Base-by-base conservation (phyloP, 371 early-diverging fungal genomes). In the Ordospora pajunii region DNA sequence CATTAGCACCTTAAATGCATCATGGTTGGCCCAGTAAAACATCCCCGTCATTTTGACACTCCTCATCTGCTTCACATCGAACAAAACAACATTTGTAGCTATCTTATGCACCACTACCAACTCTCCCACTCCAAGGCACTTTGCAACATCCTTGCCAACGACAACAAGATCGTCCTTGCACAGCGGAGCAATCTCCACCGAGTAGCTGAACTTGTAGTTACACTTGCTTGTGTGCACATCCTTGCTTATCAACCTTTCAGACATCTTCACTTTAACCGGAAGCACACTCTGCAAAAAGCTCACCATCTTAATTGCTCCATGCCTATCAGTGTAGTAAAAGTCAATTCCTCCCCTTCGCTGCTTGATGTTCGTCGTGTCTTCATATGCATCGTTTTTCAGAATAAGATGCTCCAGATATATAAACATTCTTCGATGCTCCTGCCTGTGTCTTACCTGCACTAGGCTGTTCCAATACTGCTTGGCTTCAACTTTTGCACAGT, bases 391-490 rank as follows among this genome's bases (percentile, higher is more conserved):
- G 86, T 96, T 93, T 87, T 95, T 93, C 71, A 97, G 89, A 75
- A 99, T 95, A 75, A 96, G 84, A 84, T 96, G 97, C 86, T 99
- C 98, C 40, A 99, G 87, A 84, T 90, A 93, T 77, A 96, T 88
- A 87, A 99, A 95, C 4, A 96, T 97, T 78, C 93, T 88, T 87
- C 94, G 93, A 87, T 94, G 94, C 51, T 76, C 42, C 4, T 87
- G 40, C 87, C 94, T 95, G 86, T 99, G 98, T 72, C 99, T 90
- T 23, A 97, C 89, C 87, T 99, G 99, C 19, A 97, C 97, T 67
- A 90, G 88, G 11, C 95, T 93, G 81, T 92, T 92, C 99, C 99
- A 99, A 6, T 92, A 95, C 80, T 96, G 92, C 84, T 97, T 92
- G 6, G 97, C 97, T 87, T 92, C 94, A 40, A 94, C 89, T 70